Percentiles rank a stretch among this genome's conserved stretches.
phyloP scores from a whole-genome alignment of 108 stramenopile species.

The Aurantiochytrium sp. region DNA sequence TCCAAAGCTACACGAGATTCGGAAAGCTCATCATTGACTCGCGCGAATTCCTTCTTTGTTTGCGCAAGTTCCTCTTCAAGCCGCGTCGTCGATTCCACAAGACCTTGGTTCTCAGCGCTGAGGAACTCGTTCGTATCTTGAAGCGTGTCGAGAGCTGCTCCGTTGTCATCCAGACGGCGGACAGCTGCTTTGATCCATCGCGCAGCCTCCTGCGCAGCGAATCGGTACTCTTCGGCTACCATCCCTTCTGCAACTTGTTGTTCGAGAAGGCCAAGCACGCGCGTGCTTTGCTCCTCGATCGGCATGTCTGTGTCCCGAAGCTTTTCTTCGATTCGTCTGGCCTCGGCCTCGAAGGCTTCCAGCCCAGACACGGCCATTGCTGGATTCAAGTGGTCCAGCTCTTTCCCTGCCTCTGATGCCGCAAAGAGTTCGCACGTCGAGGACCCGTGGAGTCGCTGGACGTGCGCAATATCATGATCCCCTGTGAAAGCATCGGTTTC shows the following conservation, averaged over 20 bases:
- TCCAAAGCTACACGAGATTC: too few relatives aligned
- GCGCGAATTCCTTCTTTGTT: background rate
- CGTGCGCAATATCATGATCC: background rate
- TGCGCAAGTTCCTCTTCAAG: background rate
- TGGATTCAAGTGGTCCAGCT: background rate
- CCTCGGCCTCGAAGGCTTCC: background rate
- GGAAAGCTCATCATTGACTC: too few relatives aligned
- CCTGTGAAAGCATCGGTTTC: too few relatives aligned
- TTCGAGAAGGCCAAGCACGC: too few relatives aligned
- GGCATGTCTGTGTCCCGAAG: too few relatives aligned
- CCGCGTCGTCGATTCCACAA: background rate
- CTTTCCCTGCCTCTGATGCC: background rate
- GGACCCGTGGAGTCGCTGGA: background rate
- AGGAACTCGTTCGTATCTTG: background rate
- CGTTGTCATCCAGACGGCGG: background rate
- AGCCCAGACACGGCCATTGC: background rate
- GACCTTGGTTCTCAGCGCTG: background rate
- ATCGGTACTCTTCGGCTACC: background rate
- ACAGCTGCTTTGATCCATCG: background rate
- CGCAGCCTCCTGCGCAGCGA: background rate
- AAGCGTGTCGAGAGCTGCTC: background rate
- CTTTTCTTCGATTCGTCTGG: background rate
- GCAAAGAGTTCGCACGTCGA: background rate
- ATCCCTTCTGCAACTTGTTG: background rate
- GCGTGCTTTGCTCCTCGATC: too few relatives aligned